These are phyloP conservation scores for Sporormia fimetaria DNA, from an alignment of 495 filamentous ascomycete genomes.

Conservation along the genomic window DNA sequence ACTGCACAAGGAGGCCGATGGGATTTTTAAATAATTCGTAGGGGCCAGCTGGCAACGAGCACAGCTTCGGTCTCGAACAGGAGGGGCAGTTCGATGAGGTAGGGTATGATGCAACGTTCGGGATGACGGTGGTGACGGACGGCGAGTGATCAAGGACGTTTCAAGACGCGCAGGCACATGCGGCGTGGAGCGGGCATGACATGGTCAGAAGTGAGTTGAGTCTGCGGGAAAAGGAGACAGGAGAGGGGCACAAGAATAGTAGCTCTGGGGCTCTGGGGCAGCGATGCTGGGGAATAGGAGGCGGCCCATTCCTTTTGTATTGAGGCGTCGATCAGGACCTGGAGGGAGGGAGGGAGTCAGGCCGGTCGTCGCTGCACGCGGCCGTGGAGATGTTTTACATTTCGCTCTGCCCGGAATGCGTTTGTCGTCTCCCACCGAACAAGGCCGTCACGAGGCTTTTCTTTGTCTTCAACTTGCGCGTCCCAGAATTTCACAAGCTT, in stretches of 20 bases:
- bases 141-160: constrained; percentile 8
- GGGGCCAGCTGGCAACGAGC: neutral
- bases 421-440: no score
- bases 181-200: constrained; percentile 6
- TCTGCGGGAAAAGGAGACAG: neutral
- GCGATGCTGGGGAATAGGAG: no score
- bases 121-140: constrained; percentile 7
- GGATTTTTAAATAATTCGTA: neutral
- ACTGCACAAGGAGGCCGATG: constrained; percentile 1
- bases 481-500: no score
- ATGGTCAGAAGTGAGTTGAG: neutral
- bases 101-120: neutral
- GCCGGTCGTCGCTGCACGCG: no score
- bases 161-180: constrained; percentile 10
- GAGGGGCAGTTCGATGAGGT: neutral
- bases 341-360: no score
- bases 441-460: no score
- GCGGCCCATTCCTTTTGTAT: no score
- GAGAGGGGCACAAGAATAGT: constrained; percentile 1
- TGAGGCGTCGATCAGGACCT: no score
- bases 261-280: constrained; percentile 6
- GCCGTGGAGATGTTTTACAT: no score
- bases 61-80: neutral
- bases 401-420: no score
- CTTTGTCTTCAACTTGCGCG: no score